Conservation (phyloP, 1,139 yeast species). For the Debaryomyces udenii region DNA sequence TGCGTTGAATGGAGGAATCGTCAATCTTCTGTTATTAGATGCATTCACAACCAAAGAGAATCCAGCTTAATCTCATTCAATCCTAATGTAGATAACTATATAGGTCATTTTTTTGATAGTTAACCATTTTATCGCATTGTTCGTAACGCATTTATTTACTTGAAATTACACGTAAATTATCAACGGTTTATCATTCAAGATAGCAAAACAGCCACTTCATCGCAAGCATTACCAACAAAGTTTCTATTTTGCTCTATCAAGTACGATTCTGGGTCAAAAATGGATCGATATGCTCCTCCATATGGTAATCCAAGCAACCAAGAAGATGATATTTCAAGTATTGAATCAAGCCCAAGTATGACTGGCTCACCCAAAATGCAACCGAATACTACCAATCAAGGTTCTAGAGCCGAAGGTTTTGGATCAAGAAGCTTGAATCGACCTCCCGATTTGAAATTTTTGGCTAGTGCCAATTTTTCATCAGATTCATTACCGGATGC, state of each 20-base stretch:
- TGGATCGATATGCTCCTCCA: conserved; percentile 5
- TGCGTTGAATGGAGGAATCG: conserved; percentile 64
- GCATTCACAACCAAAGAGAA: conserved; percentile 71
- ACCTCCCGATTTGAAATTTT: conserved; percentile 19
- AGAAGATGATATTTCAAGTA: conserved; percentile 7
- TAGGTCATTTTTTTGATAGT: background rate
- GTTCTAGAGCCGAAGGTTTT: background rate
- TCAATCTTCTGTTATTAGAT: conserved; percentile 75
- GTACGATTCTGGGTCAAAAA: background rate
- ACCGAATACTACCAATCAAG: background rate
- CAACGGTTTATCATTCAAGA: background rate
- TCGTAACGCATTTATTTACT: conserved; percentile 7
- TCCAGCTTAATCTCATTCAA: conserved; percentile 42
- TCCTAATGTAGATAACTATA: conserved; percentile 1
- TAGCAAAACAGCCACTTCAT: no score
- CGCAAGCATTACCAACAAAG: background rate
- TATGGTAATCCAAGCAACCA: background rate
- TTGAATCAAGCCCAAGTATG: conserved; percentile 5
- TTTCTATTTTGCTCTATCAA: background rate
- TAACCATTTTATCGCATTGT: background rate
- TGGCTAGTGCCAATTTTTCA: conserved; percentile 49
- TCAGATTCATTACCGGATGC: conserved; percentile 37
- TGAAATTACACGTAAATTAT: conserved; percentile 3
- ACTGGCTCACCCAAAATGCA: conserved; percentile 3
- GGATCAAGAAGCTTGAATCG: background rate